Conservation (phyloP, 768 basidiomycete genomes). For the Xerocomus brunneocitrinus region DNA sequence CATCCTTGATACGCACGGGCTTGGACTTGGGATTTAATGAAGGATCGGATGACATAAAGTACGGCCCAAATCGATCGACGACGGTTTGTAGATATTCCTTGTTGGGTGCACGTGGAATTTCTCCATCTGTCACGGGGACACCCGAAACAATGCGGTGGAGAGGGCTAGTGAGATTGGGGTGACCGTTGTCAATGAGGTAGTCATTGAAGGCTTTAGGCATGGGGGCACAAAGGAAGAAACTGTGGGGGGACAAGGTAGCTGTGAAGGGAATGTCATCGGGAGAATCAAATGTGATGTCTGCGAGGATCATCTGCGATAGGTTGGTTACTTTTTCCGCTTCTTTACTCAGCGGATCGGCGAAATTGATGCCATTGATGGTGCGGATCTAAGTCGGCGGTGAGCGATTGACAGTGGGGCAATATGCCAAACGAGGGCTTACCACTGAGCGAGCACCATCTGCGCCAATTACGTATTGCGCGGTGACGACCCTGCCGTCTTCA, state of each 20-base stretch:
- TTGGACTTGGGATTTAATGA: slow-evolving; percentile 30
- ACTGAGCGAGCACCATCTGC: slow-evolving; percentile 41
- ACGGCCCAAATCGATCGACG: slow-evolving; percentile 39
- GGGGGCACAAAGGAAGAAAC: slow-evolving; percentile 13
- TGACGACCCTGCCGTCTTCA: slow-evolving; percentile 42
- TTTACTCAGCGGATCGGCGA: slow-evolving; percentile 40
- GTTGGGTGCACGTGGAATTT: slow-evolving; percentile 35
- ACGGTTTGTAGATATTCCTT: slow-evolving; percentile 43
- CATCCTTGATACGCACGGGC: slow-evolving; percentile 34
- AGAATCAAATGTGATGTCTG: slow-evolving; percentile 16
- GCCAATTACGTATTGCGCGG: slow-evolving; percentile 45
- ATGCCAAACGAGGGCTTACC: background rate
- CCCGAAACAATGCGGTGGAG: slow-evolving; percentile 42
- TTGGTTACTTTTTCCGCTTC: slow-evolving; percentile 21
- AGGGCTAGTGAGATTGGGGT: background rate
- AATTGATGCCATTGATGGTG: slow-evolving; percentile 37
- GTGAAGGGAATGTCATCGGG: background rate
- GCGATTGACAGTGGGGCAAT: background rate
- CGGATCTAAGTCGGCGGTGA: slow-evolving; percentile 36
- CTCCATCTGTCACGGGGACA: slow-evolving; percentile 34
- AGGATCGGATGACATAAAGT: slow-evolving; percentile 33
- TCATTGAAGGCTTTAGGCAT: slow-evolving; percentile 18
- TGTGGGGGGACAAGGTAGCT: slow-evolving; percentile 2
- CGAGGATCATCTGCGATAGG: slow-evolving; percentile 30
- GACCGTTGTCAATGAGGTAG: slow-evolving; percentile 15